phyloP scores from a whole-genome alignment of 2,329 filamentous ascomycete genomes.

The Fusarium sp. region DNA sequence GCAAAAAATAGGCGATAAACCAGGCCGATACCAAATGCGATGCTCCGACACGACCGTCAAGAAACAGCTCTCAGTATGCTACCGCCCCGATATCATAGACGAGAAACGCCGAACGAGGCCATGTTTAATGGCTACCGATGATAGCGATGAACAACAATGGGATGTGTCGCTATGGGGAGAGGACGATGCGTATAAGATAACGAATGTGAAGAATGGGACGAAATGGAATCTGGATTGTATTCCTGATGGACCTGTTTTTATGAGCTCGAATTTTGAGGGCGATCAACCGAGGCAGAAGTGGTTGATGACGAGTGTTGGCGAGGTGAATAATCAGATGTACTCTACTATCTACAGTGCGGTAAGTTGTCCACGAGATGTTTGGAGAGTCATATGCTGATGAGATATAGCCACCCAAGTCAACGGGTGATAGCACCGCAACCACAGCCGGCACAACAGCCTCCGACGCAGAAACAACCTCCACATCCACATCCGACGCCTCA shows the following conservation, averaged over 20 bases:
- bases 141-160: constrained; percentile 50
- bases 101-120: constrained; percentile 45
- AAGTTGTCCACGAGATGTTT: background rate
- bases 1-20: constrained; percentile 42
- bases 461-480: background rate
- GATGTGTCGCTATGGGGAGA: constrained; percentile 48
- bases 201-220: constrained; percentile 50
- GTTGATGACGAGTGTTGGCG: constrained; percentile 49
- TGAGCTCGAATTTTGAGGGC: constrained; percentile 45
- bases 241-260: constrained; percentile 47
- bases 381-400: background rate
- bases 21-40: constrained; percentile 51
- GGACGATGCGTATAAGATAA: constrained; percentile 46
- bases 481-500: background rate
- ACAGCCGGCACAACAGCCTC: constrained; percentile 1
- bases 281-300: constrained; percentile 50
- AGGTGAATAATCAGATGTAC: constrained; percentile 50
- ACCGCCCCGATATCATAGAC: constrained; percentile 35
- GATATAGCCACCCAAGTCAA: constrained; percentile 8
- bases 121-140: constrained; percentile 46
- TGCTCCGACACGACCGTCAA: constrained; percentile 43
- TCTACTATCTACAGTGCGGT: constrained; percentile 47
- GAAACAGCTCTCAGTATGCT: constrained; percentile 50
- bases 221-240: constrained; percentile 51
- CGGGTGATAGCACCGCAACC: background rate